Evolutionary conservation across 2,329 filamentous ascomycete species (phyloP), one percentile per base, ranked within the genome.

Genomic region (Teratosphaeria destructans): DNA sequence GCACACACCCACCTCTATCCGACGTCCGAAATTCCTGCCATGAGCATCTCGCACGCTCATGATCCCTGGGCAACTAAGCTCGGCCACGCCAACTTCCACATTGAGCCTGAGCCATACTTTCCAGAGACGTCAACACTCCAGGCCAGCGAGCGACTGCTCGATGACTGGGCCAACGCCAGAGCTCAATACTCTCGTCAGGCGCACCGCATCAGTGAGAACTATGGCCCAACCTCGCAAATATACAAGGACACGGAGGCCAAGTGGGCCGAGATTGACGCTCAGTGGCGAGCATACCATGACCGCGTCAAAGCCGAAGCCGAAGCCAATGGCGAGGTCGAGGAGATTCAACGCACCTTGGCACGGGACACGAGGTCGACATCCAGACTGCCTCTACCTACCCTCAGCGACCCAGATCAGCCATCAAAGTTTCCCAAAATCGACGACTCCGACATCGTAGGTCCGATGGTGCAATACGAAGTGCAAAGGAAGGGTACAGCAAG

Each of bases 31-130:
- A 82, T 88, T 16, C 83, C 85, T 3, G 81, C 83, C 4, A 84
- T 91, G 63, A 77, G 86, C 58, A 77, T 84, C n/a, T 71, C 63
- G 43, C 65, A 63, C 43, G 64, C 67, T 59, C 43, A 32, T 35
- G 84, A 88, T 59, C 83, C 85, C 5, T 96, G 93, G 93, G 87
- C 89, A 0, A 84, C 87, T 69, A 85, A 85, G 59, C 83, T 97
- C 14, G 93, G 93, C 32, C 92, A 97, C 71, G 92, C 92, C 64
- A 96, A 97, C 76, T 96, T 95, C 72, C 92, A 84, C 67, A 95
- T 97, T 66, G 77, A 83, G 26, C 92, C 92, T 0, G 83, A 86
- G 71, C 93, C 92, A 0, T 96, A 96, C 69, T 74, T 83, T 8
- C 87, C 90, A 0, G 81, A 85, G 16, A 70, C 71, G 2, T 83